Base-by-base conservation (phyloP, 805 yeast species). In the Metschnikowia santaceciliae region DNA sequence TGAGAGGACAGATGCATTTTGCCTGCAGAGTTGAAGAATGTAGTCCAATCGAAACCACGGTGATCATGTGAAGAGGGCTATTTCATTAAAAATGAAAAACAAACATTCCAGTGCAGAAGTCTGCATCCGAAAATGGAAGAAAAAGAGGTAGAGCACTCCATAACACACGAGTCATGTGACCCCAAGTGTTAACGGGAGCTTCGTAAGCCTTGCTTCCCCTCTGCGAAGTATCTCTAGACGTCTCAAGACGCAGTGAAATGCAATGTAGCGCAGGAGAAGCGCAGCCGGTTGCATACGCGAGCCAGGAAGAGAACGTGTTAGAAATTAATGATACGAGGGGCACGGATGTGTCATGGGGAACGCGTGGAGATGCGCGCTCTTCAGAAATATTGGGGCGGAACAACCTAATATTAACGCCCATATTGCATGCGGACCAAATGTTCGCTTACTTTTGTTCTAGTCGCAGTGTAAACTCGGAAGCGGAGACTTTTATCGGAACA, bases 261-360 rank as follows among this genome's bases (percentile, higher is more conserved):
- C 42, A 23, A 15, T n/a, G 32, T 8, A 39, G 42, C 42, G 32
- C 42, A 23, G 17, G 14, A 39, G 32, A 22, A 39, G 42, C 32
- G 40, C 40, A 37, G n/a, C 15, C 26, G 22, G 23, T 39, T 39
- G 42, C 42, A 39, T 39, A 39, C 42, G 32, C 42, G 42, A 39
- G 32, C 32, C 14, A 23, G 7, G 14, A 39, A n/a, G 6, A 23
- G 32, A n/a, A n/a, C 15, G 15, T 39, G 20, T 32, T 8, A 11
- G 26, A 22, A 22, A 39, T n/a, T 39, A 17, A 14, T 23, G 32
- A 14, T 23, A 22, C 32, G 19, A 7, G 19, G 42, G 14, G 19
- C 13, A 22, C 42, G 20, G 13, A 10, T 39, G 40, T 37, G 26
- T 10, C 15, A 19, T 37, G 40, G 22, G 30, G 14, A n/a, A 35